Evolutionary conservation across 192 early-diverging fungal species (phyloP).

Genomic region (Entomortierella lignicola): DNA sequence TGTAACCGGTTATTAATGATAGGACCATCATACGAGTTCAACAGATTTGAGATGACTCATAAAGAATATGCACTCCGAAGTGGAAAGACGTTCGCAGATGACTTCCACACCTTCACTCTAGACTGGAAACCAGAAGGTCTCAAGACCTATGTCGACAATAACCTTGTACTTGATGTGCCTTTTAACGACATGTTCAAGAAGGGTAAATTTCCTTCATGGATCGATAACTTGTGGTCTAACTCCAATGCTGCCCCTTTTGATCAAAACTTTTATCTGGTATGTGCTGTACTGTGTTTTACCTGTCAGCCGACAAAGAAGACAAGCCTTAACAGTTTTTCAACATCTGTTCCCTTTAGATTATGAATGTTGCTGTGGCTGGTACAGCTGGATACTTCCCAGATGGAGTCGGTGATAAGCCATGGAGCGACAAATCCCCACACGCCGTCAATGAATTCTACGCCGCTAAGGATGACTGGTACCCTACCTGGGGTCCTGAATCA

Average conservation of each 20-base stretch:
- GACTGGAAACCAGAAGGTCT: constrained; percentile 67
- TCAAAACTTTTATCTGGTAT: constrained; percentile 65
- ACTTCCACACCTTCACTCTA: constrained; percentile 65
- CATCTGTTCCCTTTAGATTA: constrained; percentile 44
- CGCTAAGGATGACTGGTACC: constrained; percentile 59
- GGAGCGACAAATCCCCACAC: constrained; percentile 59
- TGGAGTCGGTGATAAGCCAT: constrained; percentile 60
- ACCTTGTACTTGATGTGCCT: constrained; percentile 61
- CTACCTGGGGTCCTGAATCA: constrained; percentile 61
- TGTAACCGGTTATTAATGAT: no score
- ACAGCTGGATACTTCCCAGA: constrained; percentile 69
- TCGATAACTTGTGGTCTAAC: constrained; percentile 65
- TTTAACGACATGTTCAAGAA: constrained; percentile 63
- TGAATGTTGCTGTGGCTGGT: constrained; percentile 74
- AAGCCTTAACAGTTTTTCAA: neutral
- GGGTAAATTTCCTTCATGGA: constrained; percentile 61
- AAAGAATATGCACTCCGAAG: constrained; percentile 46
- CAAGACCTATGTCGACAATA: constrained; percentile 68
- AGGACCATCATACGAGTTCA: constrained; percentile 60
- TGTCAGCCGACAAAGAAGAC: no score
- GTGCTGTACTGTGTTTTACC: no score
- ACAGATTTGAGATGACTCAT: constrained; percentile 60
- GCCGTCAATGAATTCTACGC: constrained; percentile 68
- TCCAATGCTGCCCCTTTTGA: constrained; percentile 70
- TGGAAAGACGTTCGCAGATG: constrained; percentile 60